Evolutionary conservation across 1,284 basidiomycete genomes (phyloP), one percentile per base, ranked within the genome.

Genomic region (Cronartium quercuum): DNA sequence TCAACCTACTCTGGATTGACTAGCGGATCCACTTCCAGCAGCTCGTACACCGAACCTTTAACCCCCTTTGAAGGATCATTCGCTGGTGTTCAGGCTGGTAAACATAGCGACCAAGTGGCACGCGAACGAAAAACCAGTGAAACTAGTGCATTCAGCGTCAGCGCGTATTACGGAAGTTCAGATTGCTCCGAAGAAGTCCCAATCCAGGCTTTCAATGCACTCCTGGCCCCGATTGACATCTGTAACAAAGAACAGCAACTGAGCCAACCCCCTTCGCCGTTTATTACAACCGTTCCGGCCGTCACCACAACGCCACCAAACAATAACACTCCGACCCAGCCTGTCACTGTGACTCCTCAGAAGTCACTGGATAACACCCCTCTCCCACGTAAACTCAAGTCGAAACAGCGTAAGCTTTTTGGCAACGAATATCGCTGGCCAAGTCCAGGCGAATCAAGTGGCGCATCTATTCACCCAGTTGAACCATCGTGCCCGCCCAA

Each of bases 121-220:
- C 37, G 38, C 66, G 47, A 68, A 47, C 63, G 69, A 35, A 62
- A 73, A 55, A 63, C 42, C 29, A 73, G 69, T 58, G 57, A 47
- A 55, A 41, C 41, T 10, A 73, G 69, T 55, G 69, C 51, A 29
- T 73, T 73, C 62, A 73, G 61, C 13, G 65, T 73, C 34, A 73
- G 69, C 38, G 69, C 63, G 69, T 73, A 73, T n/a, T 73, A 73
- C 57, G 69, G 69, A 41, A 73, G 44, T 41, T 57, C 62, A 57
- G 69, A 73, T 35, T 65, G 69, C 55, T 63, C 69, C n/a, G 69
- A 63, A 13, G 47, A 73, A 41, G 4, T 40, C 37, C 62, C 62
- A 6, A 64, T 51, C 47, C 44, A 64, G 69, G 42, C 68, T 21
- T 55, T 73, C 37, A 63, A 73, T 41, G 41, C 69, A 58, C 47